Base-by-base conservation (phyloP, 495 filamentous ascomycete genomes). In the Halenospora varia region DNA sequence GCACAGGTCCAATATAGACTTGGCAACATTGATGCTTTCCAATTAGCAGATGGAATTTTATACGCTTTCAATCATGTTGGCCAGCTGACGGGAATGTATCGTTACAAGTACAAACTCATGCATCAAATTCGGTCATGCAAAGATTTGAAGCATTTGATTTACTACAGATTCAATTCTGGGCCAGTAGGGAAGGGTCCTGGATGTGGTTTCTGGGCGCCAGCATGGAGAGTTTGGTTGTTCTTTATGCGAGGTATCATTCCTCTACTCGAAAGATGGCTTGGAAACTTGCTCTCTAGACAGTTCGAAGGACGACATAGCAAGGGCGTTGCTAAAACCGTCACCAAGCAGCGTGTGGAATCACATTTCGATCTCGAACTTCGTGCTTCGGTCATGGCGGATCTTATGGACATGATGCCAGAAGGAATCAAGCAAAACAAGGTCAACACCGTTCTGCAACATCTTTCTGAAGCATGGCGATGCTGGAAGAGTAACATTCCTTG, bases 401-500 rank as follows among this genome's bases (percentile, higher is more conserved):
- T 99, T 24, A 96, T 96, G 87, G 95, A 99, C 64, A 99, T 99
- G 95, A 99, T 99, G 95, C 95, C 95, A 1, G 95, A 97, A 69
- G 95, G 95, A 55, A 96, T 99, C 78, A 97, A 97, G 74, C 93
- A 96, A 68, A 99, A 93, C 74, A 99, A 99, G 74, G 92, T 99
- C 71, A 96, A 97, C 69, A 96, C 94, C 1, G 93, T 99, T 29
- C 77, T 99, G 47, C 94, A 99, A 66, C 94, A 99, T 82, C 75
- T 97, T 22, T 96, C 90, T 0, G 94, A 99, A 74, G 94, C 94
- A 9, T 99, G 94, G 94, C 81, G 94, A 71, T 99, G 94, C 73
- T 99, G 94, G 94, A 99, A 99, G 88, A 96, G 92, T 79, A 98
- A 98, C 66, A 97, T 98, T 64, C 94, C 94, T 3, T 98, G 94